Conservation (phyloP, 2,329 filamentous ascomycete species). For the Apiospora arundinis region DNA sequence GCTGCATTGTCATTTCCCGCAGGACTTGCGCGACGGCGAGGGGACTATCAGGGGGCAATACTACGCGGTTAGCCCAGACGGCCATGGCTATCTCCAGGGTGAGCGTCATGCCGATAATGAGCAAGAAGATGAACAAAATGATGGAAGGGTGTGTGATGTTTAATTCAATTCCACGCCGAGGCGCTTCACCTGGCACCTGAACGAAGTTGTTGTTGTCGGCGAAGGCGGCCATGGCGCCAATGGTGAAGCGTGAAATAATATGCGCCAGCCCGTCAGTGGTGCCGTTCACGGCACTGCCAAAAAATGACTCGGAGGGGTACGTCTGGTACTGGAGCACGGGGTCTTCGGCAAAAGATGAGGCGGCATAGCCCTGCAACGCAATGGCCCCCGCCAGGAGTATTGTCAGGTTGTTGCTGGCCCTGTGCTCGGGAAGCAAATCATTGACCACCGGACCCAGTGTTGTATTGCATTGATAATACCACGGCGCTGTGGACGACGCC, state of each 20-base stretch:
- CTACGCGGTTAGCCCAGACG: constrained; percentile 22
- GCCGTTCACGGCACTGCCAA: constrained; percentile 43
- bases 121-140: constrained; percentile 13
- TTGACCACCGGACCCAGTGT: constrained; percentile 42
- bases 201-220: constrained; percentile 40
- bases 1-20: constrained; percentile 5
- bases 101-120: constrained; percentile 17
- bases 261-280: constrained; percentile 42
- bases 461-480: constrained; percentile 51
- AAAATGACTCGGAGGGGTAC: constrained; percentile 49
- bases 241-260: constrained; percentile 43
- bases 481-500: constrained; percentile 42
- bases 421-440: constrained; percentile 44
- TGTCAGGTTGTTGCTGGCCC: constrained; percentile 43
- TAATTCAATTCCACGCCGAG: constrained; percentile 26
- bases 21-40: constrained; percentile 19
- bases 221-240: constrained; percentile 43
- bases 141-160: constrained; percentile 14
- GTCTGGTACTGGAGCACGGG: constrained; percentile 43
- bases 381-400: constrained; percentile 45
- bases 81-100: constrained; percentile 19
- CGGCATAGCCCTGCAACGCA: constrained; percentile 47
- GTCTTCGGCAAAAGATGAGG: constrained; percentile 31
- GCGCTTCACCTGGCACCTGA: constrained; percentile 36
- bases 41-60: constrained; percentile 13